Conservation (phyloP, 1,139 yeast species). For the Magnusiomyces tetraspermus region DNA sequence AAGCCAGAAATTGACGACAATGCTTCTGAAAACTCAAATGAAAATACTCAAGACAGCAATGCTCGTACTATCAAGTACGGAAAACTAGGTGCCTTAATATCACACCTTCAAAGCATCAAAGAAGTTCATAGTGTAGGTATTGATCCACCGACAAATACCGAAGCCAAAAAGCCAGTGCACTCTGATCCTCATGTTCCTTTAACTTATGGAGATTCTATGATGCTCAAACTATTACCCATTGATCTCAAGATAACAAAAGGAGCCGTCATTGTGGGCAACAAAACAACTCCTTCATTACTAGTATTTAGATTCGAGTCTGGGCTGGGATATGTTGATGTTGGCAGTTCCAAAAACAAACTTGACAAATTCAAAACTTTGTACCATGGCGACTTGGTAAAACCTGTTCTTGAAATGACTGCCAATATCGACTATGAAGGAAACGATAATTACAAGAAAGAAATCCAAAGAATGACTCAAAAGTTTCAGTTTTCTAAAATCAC, state of each 20-base stretch:
- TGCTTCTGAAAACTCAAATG: neutral
- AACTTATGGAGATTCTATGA: slow-evolving; percentile 16
- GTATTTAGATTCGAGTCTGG: slow-evolving; percentile 52
- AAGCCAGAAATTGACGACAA: neutral
- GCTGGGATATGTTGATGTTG: slow-evolving; percentile 52
- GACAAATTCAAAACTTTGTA: slow-evolving; percentile 48
- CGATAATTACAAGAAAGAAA: slow-evolving; percentile 3
- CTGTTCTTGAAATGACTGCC: slow-evolving; percentile 55
- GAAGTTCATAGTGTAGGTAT: neutral
- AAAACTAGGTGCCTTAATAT: slow-evolving; percentile 1
- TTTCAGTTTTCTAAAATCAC: slow-evolving; percentile 5
- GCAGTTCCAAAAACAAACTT: slow-evolving; percentile 38
- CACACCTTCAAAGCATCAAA: slow-evolving; percentile 3
- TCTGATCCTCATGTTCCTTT: neutral
- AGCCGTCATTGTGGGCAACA: slow-evolving; percentile 70
- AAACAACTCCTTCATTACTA: slow-evolving; percentile 61
- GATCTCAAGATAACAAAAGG: slow-evolving; percentile 53
- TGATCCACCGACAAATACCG: neutral
- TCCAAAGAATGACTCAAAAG: slow-evolving; percentile 3
- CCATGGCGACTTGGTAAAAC: slow-evolving; percentile 40
- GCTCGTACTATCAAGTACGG: neutral
- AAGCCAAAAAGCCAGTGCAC: neutral
- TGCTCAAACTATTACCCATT: slow-evolving; percentile 47
- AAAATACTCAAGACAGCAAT: no score
- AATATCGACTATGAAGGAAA: slow-evolving; percentile 47